A percentile compares a stretch with the other conserved stretches of the same genome.
phyloP scores from a whole-genome alignment of 2,329 filamentous ascomycete species.

The Fusarium chuoi region DNA sequence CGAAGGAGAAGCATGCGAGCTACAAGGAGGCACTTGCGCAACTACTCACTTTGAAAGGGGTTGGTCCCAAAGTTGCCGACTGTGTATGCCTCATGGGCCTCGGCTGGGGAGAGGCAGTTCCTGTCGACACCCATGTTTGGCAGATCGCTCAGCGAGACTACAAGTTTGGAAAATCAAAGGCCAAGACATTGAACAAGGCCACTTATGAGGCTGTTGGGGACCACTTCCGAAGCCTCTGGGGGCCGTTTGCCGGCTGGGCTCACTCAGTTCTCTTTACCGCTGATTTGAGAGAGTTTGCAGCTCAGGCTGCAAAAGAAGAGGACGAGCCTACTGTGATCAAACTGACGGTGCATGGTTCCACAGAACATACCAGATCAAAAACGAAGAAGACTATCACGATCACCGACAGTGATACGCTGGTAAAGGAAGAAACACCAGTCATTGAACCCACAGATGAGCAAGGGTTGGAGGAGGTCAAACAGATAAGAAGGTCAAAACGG shows the following conservation, averaged over 20 bases:
- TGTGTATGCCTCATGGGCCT: slow-evolving; percentile 97
- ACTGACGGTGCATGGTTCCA: slow-evolving; percentile 14
- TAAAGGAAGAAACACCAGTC: slow-evolving; percentile 30
- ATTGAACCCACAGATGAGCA: slow-evolving; percentile 23
- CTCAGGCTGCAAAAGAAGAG: slow-evolving; percentile 56
- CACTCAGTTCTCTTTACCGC: slow-evolving; percentile 97
- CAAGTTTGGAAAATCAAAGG: slow-evolving; percentile 87
- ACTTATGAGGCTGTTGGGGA: slow-evolving; percentile 92
- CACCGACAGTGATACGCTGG: slow-evolving; percentile 24
- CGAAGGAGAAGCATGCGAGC: slow-evolving; percentile 63
- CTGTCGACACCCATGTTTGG: slow-evolving; percentile 98
- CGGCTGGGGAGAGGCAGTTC: slow-evolving; percentile 94
- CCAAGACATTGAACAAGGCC: slow-evolving; percentile 84
- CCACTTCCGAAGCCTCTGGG: slow-evolving; percentile 91
- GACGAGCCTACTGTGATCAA: slow-evolving; percentile 20
- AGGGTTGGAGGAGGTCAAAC: slow-evolving; percentile 13
- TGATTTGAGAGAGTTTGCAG: slow-evolving; percentile 86
- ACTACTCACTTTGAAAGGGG: slow-evolving; percentile 82
- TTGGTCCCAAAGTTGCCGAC: slow-evolving; percentile 96
- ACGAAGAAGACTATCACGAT: slow-evolving; percentile 40
- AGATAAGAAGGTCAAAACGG: slow-evolving; percentile 43
- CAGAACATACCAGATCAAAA: slow-evolving; percentile 33
- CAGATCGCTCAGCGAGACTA: slow-evolving; percentile 98
- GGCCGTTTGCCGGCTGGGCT: slow-evolving; percentile 94
- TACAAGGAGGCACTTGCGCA: slow-evolving; percentile 85